These are phyloP conservation scores for Blastosporella zonata DNA, from an alignment of 1,284 basidiomycete genomes.

Conservation along the genomic window DNA sequence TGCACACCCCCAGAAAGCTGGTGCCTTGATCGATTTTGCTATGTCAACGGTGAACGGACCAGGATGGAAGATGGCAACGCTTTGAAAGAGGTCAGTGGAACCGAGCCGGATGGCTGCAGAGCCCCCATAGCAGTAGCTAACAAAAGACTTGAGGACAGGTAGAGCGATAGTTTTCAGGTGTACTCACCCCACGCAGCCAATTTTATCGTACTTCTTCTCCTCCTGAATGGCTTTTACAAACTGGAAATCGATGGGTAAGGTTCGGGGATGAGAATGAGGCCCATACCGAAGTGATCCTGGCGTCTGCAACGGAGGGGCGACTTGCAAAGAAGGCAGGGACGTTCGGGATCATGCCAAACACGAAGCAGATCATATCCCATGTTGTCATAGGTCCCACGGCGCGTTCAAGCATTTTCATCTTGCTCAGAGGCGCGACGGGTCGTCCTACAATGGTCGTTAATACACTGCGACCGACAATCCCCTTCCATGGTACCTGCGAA, in stretches of 20 bases:
- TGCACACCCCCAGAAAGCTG: slow-evolving; percentile 53
- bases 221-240: slow-evolving; percentile 46
- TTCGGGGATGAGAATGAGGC: too few species aligned
- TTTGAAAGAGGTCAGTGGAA: slow-evolving; percentile 38
- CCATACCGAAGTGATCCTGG: slow-evolving; percentile 11
- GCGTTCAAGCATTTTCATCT: slow-evolving; percentile 15
- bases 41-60: slow-evolving; percentile 36
- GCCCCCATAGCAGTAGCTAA: slow-evolving; percentile 65
- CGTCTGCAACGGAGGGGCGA: slow-evolving; percentile 14
- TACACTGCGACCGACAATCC: too few species aligned
- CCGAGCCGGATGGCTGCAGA: slow-evolving; percentile 39
- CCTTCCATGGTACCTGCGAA: slow-evolving; percentile 20
- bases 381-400: slow-evolving; percentile 10
- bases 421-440: slow-evolving; percentile 16
- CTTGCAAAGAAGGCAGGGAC: slow-evolving; percentile 18
- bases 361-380: slow-evolving; percentile 15
- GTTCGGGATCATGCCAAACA: slow-evolving; percentile 11
- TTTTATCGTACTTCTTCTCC: slow-evolving; percentile 53
- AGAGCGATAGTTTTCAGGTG: not conserved
- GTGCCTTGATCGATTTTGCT: slow-evolving; percentile 47
- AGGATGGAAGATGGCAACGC: slow-evolving; percentile 58
- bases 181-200: slow-evolving; percentile 58
- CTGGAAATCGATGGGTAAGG: slow-evolving; percentile 25
- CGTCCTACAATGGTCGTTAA: slow-evolving; percentile 6
- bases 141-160: not conserved